A percentile compares a stretch with the other conserved stretches of the same genome.
Evolutionary conservation across 192 early-diverging fungal genomes (phyloP).

Genomic region (Chytriomyces sp.): DNA sequence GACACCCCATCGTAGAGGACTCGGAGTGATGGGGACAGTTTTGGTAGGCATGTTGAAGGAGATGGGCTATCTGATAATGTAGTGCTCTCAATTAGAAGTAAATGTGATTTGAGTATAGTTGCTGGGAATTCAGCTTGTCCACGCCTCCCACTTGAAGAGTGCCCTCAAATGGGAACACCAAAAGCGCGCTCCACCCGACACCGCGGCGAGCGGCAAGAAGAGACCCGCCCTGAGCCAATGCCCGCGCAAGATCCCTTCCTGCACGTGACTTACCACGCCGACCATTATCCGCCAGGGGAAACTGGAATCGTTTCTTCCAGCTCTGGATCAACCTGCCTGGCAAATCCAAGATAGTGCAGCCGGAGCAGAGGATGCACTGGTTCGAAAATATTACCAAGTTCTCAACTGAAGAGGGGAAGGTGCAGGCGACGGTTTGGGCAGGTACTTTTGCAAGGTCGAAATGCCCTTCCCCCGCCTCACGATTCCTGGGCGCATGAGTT

Average conservation of each 20-base stretch:
- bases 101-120: no score
- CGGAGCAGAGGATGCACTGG: slow-evolving; percentile 16
- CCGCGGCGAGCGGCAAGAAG: no score
- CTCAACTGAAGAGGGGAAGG: not conserved
- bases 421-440: slow-evolving; percentile 10
- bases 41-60: slow-evolving; percentile 38
- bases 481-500: slow-evolving; percentile 25
- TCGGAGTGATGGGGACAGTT: slow-evolving; percentile 31
- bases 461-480: slow-evolving; percentile 3
- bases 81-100: not conserved
- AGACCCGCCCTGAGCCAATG: no score
- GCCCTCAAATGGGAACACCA: no score
- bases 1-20: slow-evolving; percentile 15
- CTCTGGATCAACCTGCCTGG: slow-evolving; percentile 65
- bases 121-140: no score
- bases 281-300: no score
- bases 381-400: not conserved
- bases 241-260: no score
- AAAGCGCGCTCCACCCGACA: no score
- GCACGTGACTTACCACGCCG: no score
- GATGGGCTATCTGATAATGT: slow-evolving; percentile 45
- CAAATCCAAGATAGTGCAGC: slow-evolving; percentile 26
- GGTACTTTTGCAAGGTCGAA: not conserved
- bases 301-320: slow-evolving; percentile 49
- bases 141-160: no score